Conservation (phyloP, 1,139 yeast genomes). For the Candida sanyaensis region DNA sequence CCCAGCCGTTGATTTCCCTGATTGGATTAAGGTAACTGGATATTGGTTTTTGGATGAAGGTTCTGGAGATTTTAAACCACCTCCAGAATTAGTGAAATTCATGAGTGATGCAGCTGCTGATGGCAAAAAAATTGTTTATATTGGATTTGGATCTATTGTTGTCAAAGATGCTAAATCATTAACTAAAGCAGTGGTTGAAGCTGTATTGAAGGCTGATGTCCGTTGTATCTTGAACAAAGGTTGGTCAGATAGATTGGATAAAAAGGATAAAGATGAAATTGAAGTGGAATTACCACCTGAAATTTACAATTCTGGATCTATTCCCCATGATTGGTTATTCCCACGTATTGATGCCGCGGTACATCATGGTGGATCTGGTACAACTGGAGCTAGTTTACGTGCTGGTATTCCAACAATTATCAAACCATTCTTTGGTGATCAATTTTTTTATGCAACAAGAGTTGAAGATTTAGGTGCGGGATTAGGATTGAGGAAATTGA, state of each 20-base stretch:
- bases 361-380: constrained; percentile 97
- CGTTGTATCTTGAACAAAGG: constrained; percentile 89
- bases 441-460: constrained; percentile 84
- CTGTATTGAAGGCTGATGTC: constrained; percentile 78
- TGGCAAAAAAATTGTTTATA: constrained; percentile 73
- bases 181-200: constrained; percentile 76
- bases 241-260: constrained; percentile 78
- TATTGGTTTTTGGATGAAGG: constrained; percentile 92
- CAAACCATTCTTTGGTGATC: constrained; percentile 97
- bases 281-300: constrained; percentile 69
- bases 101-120: constrained; percentile 62
- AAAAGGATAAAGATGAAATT: constrained; percentile 20
- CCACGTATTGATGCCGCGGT: constrained; percentile 90
- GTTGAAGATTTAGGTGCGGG: constrained; percentile 95
- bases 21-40: constrained; percentile 93
- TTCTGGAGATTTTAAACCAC: constrained; percentile 62
- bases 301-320: constrained; percentile 66
- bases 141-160: constrained; percentile 95
- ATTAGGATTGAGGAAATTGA: constrained; percentile 65
- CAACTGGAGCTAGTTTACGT: constrained; percentile 88
- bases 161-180: constrained; percentile 79
- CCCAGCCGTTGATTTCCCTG: constrained; percentile 90
- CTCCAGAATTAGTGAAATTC: constrained; percentile 58
- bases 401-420: constrained; percentile 88
- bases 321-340: constrained; percentile 96